phyloP scores from a whole-genome alignment of 1,284 basidiomycete species.

The Golubevia pallescens region DNA sequence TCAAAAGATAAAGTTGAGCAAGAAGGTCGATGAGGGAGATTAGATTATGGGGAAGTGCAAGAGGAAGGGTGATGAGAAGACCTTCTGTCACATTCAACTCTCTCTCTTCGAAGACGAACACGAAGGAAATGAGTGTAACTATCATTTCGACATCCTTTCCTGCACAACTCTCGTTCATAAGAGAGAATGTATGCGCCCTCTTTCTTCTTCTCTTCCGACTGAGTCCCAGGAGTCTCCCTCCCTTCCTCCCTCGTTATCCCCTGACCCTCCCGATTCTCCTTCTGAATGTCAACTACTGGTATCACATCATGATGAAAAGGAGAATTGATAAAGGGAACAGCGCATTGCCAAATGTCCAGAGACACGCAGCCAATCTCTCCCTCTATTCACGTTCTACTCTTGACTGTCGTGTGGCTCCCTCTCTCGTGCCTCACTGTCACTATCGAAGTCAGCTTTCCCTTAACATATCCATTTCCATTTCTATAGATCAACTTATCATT shows the following conservation, averaged over 20 bases:
- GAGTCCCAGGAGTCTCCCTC: not conserved
- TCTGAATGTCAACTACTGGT: too few species aligned
- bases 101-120: too few species aligned
- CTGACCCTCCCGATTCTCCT: too few species aligned
- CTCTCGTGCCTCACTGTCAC: not conserved
- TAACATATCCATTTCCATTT: conserved; percentile 1
- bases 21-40: too few species aligned
- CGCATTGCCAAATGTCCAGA: too few species aligned
- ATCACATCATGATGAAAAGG: too few species aligned
- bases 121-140: too few species aligned
- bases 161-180: not conserved
- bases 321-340: too few species aligned
- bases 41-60: too few species aligned
- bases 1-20: too few species aligned
- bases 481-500: conserved; percentile 1
- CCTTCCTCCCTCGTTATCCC: not conserved
- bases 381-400: conserved; percentile 11
- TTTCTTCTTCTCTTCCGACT: not conserved
- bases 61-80: too few species aligned
- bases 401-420: conserved; percentile 1
- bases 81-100: too few species aligned
- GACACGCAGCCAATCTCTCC: conserved; percentile 5
- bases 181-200: not conserved
- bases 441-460: not conserved
- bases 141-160: conserved; percentile 5